phyloP scores from a whole-genome alignment of 139 green algal genomes.

The Klebsormidium nitens region DNA sequence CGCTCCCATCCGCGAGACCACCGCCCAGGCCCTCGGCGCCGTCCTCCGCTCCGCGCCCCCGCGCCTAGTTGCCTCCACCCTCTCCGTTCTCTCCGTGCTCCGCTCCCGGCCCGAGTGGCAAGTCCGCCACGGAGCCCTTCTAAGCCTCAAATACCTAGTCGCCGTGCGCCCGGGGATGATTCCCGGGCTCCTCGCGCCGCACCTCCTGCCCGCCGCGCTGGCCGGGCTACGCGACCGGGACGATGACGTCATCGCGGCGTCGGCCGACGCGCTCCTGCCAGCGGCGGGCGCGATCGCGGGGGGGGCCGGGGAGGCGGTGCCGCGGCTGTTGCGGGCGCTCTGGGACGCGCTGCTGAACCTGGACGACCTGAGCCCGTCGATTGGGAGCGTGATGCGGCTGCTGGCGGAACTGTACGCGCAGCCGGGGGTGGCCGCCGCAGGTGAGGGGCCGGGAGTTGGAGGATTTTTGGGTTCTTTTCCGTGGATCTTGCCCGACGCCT shows the following conservation, averaged over 20 bases:
- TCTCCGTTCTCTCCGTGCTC: conserved; percentile 44
- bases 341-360: conserved; percentile 72
- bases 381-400: conserved; percentile 61
- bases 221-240: conserved; percentile 66
- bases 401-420: conserved; percentile 63
- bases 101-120: conserved; percentile 41
- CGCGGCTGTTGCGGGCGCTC: conserved; percentile 44
- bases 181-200: conserved; percentile 47
- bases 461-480: not conserved
- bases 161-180: conserved; percentile 50
- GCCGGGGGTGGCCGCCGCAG: conserved; percentile 5
- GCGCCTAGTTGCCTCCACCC: conserved; percentile 19
- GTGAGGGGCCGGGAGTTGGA: not conserved
- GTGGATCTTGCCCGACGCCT: too few species aligned
- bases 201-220: conserved; percentile 53
- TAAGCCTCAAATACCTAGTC: conserved; percentile 88
- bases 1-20: conserved; percentile 87
- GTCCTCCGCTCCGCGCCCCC: conserved; percentile 43
- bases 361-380: conserved; percentile 78
- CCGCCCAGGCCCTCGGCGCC: conserved; percentile 82
- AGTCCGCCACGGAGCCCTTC: conserved; percentile 67
- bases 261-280: conserved; percentile 80
- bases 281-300: conserved; percentile 52
- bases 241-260: conserved; percentile 87
- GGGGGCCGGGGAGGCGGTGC: not conserved